A percentile compares a stretch with the other conserved stretches of the same genome.
Evolutionary conservation across 2,329 filamentous ascomycete genomes (phyloP).

Genomic region (Penicillium verrucosum): DNA sequence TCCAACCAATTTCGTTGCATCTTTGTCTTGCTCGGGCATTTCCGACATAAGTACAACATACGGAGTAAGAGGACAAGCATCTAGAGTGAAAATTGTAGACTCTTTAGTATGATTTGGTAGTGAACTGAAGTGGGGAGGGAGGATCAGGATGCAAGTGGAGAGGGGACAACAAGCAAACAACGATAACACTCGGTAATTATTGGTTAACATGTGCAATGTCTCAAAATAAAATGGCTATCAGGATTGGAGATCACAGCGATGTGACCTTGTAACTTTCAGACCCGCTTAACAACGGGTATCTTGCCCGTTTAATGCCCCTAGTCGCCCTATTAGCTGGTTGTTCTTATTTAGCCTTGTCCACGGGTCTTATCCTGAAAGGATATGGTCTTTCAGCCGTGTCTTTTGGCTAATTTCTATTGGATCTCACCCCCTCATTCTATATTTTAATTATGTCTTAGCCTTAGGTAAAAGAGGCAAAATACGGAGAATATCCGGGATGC

Average conservation of each 20-base stretch:
- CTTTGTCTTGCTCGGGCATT: background rate
- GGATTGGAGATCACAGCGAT: constrained; percentile 14
- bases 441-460: background rate
- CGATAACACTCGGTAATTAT: background rate
- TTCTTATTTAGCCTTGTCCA: constrained; percentile 6
- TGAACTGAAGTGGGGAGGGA: background rate
- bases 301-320: constrained; percentile 17
- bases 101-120: background rate
- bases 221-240: constrained; percentile 9
- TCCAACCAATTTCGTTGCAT: background rate
- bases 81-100: background rate
- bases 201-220: constrained; percentile 21
- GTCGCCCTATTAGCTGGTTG: background rate
- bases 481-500: no score
- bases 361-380: constrained; percentile 12
- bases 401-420: background rate
- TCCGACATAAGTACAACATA: background rate
- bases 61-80: background rate
- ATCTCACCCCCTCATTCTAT: background rate
- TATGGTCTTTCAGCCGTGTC: background rate
- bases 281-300: constrained; percentile 24
- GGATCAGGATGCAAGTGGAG: background rate
- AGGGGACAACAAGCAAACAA: background rate
- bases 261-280: constrained; percentile 25
- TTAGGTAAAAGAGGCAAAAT: background rate